These are phyloP conservation scores for Lentinula aciculospora DNA, from an alignment of 768 basidiomycete genomes.

Conservation along the genomic window DNA sequence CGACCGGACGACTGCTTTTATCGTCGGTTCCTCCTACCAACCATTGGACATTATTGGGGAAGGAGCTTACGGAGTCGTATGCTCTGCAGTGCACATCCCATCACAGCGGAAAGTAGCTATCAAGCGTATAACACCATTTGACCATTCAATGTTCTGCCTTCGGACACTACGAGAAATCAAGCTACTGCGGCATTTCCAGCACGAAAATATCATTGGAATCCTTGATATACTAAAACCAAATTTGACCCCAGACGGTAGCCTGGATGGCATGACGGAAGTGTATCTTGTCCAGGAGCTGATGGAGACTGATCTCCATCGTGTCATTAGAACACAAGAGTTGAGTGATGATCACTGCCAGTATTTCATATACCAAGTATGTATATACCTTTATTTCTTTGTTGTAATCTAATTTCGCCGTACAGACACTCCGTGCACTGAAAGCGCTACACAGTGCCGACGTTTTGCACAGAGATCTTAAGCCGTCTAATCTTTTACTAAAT, in stretches of 20 bases:
- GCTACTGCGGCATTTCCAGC: constrained; percentile 75
- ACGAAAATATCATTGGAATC: constrained; percentile 90
- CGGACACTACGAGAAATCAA: constrained; percentile 87
- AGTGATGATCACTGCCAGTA: constrained; percentile 97
- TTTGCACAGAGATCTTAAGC: constrained; percentile 93
- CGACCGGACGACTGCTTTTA: constrained; percentile 32
- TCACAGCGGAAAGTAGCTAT: constrained; percentile 88
- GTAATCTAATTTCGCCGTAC: constrained; percentile 4
- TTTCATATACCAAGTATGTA: constrained; percentile 86
- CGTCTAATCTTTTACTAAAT: constrained; percentile 91
- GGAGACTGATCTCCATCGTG: constrained; percentile 94
- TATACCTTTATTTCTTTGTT: not conserved
- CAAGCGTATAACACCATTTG: constrained; percentile 93
- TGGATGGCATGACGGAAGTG: constrained; percentile 84
- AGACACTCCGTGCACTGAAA: constrained; percentile 91
- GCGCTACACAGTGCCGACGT: constrained; percentile 94
- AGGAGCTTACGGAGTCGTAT: constrained; percentile 92
- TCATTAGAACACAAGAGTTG: constrained; percentile 90
- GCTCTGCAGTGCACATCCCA: constrained; percentile 74
- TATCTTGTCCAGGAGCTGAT: constrained; percentile 72
- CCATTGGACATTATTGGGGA: constrained; percentile 87
- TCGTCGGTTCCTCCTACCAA: constrained; percentile 54
- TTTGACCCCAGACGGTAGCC: constrained; percentile 20
- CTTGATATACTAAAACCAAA: constrained; percentile 88
- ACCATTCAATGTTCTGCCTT: constrained; percentile 90